Conservation (phyloP, 148 eudicot species). For the Agrostemma githago region DNA sequence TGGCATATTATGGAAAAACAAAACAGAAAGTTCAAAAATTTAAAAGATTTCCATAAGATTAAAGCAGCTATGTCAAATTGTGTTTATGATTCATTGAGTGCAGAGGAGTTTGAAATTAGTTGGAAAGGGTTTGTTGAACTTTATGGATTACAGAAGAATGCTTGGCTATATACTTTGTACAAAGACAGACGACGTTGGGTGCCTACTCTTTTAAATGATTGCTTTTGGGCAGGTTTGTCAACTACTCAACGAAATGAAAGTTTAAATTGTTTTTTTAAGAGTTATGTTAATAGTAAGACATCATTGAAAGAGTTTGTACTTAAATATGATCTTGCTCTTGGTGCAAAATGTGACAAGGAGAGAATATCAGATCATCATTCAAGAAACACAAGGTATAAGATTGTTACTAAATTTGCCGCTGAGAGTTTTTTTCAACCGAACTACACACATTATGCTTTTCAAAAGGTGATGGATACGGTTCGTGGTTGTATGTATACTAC, state of each 20-base stretch:
- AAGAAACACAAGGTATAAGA: neutral
- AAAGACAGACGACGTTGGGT: constrained; percentile 4
- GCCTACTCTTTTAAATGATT: neutral
- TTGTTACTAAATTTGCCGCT: no score
- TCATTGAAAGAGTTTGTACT: no score
- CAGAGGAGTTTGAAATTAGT: neutral
- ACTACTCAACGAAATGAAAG: constrained; percentile 13
- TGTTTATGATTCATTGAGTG: neutral
- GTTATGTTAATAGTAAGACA: no score
- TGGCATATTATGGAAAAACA: neutral
- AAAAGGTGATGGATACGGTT: no score
- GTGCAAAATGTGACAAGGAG: neutral
- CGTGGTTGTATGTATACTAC: no score
- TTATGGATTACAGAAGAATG: neutral
- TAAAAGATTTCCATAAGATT: neutral
- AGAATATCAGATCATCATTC: neutral
- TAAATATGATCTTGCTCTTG: neutral
- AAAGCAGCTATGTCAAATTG: no score
- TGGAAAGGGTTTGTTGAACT: neutral
- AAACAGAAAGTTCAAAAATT: neutral
- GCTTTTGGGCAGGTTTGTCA: constrained; percentile 10
- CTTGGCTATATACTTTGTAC: neutral
- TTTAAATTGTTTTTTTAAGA: neutral
- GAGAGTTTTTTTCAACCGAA: no score
- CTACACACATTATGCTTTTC: no score